A percentile compares a stretch with the other conserved stretches of the same genome.
These are phyloP conservation scores for Albophoma yamanashiensis DNA, from an alignment of 2,329 filamentous ascomycete genomes.

Conservation along the genomic window DNA sequence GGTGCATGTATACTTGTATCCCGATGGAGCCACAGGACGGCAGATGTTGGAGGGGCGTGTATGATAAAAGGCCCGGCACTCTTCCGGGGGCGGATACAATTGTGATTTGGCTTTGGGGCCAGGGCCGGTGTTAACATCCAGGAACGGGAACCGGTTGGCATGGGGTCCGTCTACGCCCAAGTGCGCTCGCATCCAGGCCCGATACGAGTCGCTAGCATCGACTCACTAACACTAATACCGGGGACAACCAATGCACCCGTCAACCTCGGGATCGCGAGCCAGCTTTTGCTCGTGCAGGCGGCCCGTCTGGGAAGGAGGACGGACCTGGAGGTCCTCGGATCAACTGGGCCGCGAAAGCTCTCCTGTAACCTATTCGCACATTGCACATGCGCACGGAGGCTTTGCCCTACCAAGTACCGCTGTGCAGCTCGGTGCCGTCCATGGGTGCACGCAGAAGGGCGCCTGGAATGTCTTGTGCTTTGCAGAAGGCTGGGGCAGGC, in stretches of 20 bases:
- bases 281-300: constrained; percentile 25
- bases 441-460: constrained; percentile 6
- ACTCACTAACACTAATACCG: background rate
- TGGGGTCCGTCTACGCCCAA: background rate
- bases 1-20: constrained; percentile 36
- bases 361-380: background rate
- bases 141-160: constrained; percentile 24
- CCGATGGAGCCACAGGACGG: constrained; percentile 27
- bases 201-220: constrained; percentile 5
- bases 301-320: constrained; percentile 40
- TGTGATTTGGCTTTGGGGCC: constrained; percentile 11
- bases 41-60: constrained; percentile 37
- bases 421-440: background rate
- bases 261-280: background rate
- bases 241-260: background rate
- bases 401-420: background rate
- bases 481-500: constrained; percentile 11
- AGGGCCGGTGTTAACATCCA: constrained; percentile 25
- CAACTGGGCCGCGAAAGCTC: background rate
- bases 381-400: background rate
- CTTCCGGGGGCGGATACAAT: constrained; percentile 31
- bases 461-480: constrained; percentile 11
- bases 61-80: constrained; percentile 38
- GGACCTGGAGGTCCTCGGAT: background rate
- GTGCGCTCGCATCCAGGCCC: constrained; percentile 2